Conservation (phyloP, 1,139 yeast species). For the Kodamaea anthophila region DNA sequence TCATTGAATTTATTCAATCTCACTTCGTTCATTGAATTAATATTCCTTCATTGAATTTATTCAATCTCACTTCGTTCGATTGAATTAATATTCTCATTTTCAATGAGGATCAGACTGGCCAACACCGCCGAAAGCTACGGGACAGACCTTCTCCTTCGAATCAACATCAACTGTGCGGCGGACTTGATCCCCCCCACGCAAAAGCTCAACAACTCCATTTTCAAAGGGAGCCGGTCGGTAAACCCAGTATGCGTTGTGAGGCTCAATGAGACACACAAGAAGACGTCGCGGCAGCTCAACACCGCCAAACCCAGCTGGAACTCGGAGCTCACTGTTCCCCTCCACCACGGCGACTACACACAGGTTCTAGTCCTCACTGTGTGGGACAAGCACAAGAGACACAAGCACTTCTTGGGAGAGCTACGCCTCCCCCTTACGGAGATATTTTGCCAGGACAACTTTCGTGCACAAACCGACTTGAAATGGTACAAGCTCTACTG, state of each 20-base stretch:
- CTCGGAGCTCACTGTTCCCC: constrained; percentile 27
- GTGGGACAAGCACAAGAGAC: constrained; percentile 43
- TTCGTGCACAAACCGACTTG: constrained; percentile 23
- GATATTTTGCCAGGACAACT: constrained; percentile 25
- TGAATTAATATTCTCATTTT: too few species aligned
- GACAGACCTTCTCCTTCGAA: constrained; percentile 20
- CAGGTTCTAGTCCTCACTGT: constrained; percentile 31
- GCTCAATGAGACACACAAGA: constrained; percentile 25
- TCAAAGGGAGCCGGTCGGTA: constrained; percentile 15
- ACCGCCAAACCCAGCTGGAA: constrained; percentile 45
- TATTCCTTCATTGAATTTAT: too few species aligned
- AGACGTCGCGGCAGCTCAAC: constrained; percentile 30
- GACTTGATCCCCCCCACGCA: constrained; percentile 20
- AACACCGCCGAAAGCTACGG: too few species aligned
- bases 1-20: too few species aligned
- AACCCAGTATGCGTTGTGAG: constrained; percentile 35
- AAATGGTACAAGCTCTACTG: constrained; percentile 51
- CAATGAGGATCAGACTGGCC: too few species aligned
- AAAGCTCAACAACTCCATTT: background rate
- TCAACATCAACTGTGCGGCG: constrained; percentile 37
- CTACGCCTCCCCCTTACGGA: constrained; percentile 41
- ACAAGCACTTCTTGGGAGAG: constrained; percentile 53
- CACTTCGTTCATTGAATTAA: too few species aligned
- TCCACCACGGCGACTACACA: constrained; percentile 23
- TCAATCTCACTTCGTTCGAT: too few species aligned